Evolutionary conservation across 1,139 yeast genomes (phyloP).

Genomic region (Yamadazyma dendronema): DNA sequence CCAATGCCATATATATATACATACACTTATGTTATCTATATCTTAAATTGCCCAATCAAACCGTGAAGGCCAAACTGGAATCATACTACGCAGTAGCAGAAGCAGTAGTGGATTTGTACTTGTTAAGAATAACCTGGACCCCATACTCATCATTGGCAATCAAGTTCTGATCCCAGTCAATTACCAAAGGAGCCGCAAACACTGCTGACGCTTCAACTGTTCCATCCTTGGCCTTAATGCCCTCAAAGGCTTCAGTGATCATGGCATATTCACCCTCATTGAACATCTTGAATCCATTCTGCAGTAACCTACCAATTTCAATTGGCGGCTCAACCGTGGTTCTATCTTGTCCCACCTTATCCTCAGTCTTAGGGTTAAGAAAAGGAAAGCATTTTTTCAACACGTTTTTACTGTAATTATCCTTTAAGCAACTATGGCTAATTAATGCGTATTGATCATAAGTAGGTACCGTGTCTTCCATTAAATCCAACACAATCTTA

Average conservation of each 20-base stretch:
- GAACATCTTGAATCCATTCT: conserved; percentile 31
- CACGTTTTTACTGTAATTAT: conserved; percentile 24
- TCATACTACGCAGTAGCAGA: not conserved
- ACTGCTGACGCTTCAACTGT: conserved; percentile 28
- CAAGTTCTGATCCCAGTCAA: conserved; percentile 49
- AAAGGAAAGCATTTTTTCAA: conserved; percentile 40
- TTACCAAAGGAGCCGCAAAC: conserved; percentile 43
- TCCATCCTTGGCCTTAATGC: conserved; percentile 25
- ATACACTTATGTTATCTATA: too few relatives aligned
- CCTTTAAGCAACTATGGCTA: conserved; percentile 27
- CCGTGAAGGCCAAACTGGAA: too few relatives aligned
- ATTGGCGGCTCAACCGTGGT: conserved; percentile 30
- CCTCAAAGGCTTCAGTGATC: conserved; percentile 40
- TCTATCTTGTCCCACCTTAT: conserved; percentile 17
- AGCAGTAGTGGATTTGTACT: conserved; percentile 18
- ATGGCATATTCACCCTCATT: conserved; percentile 39
- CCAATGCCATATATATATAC: too few relatives aligned
- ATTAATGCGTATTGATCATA: conserved; percentile 40
- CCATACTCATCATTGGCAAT: conserved; percentile 42
- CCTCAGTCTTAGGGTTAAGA: conserved; percentile 23
- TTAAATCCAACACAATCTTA: conserved; percentile 37
- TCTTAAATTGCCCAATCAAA: too few relatives aligned
- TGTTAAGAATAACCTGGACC: conserved; percentile 29
- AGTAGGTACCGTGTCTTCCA: conserved; percentile 44
- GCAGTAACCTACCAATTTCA: conserved; percentile 20